These are phyloP conservation scores for Epichloe scottii DNA, from an alignment of 2,329 filamentous ascomycete species.

Conservation along the genomic window DNA sequence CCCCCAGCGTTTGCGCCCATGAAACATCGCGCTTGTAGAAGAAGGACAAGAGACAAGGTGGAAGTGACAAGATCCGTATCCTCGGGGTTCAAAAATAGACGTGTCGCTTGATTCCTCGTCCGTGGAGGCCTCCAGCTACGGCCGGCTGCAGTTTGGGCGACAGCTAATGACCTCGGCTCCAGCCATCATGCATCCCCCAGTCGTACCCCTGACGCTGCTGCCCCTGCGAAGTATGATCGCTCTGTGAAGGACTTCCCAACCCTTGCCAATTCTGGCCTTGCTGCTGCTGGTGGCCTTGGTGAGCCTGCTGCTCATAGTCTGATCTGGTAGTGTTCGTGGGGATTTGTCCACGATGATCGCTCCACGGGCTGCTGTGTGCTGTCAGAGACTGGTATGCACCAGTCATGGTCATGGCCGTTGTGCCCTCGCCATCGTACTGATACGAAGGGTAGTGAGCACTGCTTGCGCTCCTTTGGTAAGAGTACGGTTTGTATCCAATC, in stretches of 20 bases:
- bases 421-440: not conserved
- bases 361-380: not conserved
- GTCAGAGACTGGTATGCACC: not conserved
- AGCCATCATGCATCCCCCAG: constrained; percentile 6
- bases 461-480: constrained; percentile 13
- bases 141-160: not conserved
- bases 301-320: not conserved
- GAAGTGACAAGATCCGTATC: too few species aligned
- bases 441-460: not conserved
- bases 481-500: constrained; percentile 20
- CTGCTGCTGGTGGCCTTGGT: not conserved
- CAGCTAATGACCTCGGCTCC: constrained; percentile 2
- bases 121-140: not conserved
- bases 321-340: not conserved
- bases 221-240: not conserved
- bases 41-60: too few species aligned
- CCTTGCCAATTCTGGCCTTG: constrained; percentile 3
- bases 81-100: too few species aligned
- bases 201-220: constrained; percentile 1
- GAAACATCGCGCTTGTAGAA: too few species aligned
- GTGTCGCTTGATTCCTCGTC: too few species aligned
- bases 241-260: not conserved
- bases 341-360: not conserved
- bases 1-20: too few species aligned
- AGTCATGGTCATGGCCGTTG: not conserved